Percentiles rank a stretch among this genome's conserved stretches.
phyloP scores from a whole-genome alignment of 441 rosid genomes.

The Erodium chrysanthum region DNA sequence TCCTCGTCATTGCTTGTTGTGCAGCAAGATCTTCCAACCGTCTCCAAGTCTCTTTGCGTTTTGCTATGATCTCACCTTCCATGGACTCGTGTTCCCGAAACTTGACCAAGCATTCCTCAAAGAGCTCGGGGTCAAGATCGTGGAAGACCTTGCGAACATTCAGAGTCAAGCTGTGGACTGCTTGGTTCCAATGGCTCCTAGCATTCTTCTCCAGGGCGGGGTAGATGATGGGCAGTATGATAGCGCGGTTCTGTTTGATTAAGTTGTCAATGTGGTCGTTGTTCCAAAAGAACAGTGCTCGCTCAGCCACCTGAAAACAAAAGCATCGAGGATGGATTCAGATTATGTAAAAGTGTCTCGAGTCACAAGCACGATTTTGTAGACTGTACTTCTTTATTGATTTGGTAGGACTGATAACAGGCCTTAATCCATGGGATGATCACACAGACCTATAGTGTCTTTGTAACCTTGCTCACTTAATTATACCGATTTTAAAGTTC shows the following conservation, averaged over 20 bases:
- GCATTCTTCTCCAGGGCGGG: constrained; percentile 69
- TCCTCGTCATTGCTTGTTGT: too few relatives aligned
- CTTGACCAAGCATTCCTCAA: constrained; percentile 59
- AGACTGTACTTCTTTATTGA: too few relatives aligned
- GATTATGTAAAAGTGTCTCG: background rate
- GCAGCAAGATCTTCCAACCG: too few relatives aligned
- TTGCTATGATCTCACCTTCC: too few relatives aligned
- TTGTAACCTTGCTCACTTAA: too few relatives aligned
- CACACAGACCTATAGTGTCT: too few relatives aligned
- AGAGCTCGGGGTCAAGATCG: constrained; percentile 58
- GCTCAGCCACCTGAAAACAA: constrained; percentile 61
- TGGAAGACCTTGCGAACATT: constrained; percentile 73
- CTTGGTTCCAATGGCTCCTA: constrained; percentile 72
- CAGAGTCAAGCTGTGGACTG: constrained; percentile 72
- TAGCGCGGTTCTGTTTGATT: constrained; percentile 59
- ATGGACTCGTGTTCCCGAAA: constrained; percentile 37
- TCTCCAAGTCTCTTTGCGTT: too few relatives aligned
- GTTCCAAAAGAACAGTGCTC: constrained; percentile 85
- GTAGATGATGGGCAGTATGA: constrained; percentile 65
- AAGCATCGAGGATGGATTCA: background rate
- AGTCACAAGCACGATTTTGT: too few relatives aligned
- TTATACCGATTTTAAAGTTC: too few relatives aligned
- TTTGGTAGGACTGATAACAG: too few relatives aligned
- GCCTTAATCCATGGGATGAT: too few relatives aligned
- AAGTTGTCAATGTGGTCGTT: constrained; percentile 76